phyloP scores from a whole-genome alignment of 208 protist species.

The Trichomonas vaginalis region DNA sequence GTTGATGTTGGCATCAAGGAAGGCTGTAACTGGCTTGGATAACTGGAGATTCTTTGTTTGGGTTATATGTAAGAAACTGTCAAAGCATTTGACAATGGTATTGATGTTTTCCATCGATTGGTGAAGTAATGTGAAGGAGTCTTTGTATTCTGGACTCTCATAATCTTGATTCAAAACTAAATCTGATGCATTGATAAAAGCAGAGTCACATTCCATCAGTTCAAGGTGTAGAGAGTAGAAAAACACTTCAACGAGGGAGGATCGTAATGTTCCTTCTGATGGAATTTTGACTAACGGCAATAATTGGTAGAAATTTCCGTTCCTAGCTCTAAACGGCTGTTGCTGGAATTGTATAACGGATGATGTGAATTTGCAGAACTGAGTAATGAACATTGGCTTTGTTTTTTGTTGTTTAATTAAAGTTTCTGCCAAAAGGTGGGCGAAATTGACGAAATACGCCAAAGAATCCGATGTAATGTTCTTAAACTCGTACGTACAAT shows the following conservation, averaged over 20 bases:
- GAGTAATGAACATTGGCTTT: neutral
- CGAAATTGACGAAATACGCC: neutral
- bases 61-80: neutral
- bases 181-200: neutral
- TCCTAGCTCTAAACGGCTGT: neutral
- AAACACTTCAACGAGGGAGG: neutral
- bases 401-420: neutral
- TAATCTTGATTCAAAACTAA: neutral
- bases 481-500: neutral
- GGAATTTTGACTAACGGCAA: neutral
- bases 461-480: neutral
- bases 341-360: neutral
- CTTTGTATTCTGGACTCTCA: neutral
- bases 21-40: neutral
- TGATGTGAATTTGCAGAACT: neutral
- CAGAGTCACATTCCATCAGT: neutral
- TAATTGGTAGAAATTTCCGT: neutral
- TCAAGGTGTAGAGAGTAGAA: neutral
- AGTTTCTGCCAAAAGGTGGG: neutral
- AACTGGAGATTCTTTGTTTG: neutral
- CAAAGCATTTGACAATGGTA: neutral
- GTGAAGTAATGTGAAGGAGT: neutral
- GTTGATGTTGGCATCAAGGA: neutral
- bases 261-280: neutral
- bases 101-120: neutral